Evolutionary conservation across 148 eudicot species (phyloP).

Genomic region (Rhododendron henanense): DNA sequence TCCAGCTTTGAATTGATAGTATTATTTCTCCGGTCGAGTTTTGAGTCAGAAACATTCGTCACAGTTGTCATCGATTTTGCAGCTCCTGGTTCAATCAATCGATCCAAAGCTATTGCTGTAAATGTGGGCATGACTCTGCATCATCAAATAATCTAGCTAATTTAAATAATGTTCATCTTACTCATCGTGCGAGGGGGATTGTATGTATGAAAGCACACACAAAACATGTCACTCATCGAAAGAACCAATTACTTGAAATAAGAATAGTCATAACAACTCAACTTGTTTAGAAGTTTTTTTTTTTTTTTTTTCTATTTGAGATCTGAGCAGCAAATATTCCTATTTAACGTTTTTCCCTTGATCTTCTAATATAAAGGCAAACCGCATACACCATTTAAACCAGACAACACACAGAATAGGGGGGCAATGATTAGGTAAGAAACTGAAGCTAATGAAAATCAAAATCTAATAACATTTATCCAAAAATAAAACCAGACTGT

Average conservation of each 20-base stretch:
- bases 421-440: background rate
- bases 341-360: background rate
- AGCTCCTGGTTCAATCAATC: constrained; percentile 61
- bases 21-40: constrained; percentile 40
- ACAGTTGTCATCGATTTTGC: constrained; percentile 39
- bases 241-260: background rate
- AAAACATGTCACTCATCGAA: constrained; percentile 15
- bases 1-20: constrained; percentile 15
- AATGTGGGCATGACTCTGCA: constrained; percentile 74
- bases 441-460: background rate
- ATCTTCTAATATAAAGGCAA: background rate
- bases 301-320: background rate
- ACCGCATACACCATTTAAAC: background rate
- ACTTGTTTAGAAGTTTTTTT: background rate
- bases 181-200: background rate
- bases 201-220: background rate
- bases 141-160: constrained; percentile 23
- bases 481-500: background rate
- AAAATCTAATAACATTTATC: background rate
- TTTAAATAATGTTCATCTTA: background rate
- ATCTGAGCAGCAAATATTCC: background rate
- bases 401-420: background rate
- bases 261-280: background rate
- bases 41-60: constrained; percentile 25
- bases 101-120: constrained; percentile 68